Base-by-base conservation (phyloP, 768 basidiomycete species). In the Lactarius deliciosus region DNA sequence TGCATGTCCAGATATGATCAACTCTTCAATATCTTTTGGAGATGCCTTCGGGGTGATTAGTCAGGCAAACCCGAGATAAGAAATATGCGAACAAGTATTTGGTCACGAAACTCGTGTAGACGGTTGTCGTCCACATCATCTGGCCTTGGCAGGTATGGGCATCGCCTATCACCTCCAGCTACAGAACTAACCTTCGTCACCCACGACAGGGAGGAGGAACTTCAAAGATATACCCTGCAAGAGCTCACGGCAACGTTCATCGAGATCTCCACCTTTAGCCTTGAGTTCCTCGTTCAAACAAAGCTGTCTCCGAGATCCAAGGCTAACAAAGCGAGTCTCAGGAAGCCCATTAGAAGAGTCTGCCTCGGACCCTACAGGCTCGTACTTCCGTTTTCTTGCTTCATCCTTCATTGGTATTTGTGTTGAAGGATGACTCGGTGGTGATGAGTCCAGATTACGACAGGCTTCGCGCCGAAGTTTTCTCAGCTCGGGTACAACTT, bases 11-110 rank as follows among this genome's bases (percentile, higher is more conserved):
- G 87, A 78, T 9, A 75, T 75, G 8, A 92, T 91, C 18, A 98
- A 83, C 70, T 98, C 96, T 75, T 98, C 96, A 5, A 99, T 97
- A 69, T 97, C 96, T 74, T 92, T 93, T 0, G 95, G 92, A 2
- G 84, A 82, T 0, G 95, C 92, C 95, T 96, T 60, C 25, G 22
- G 22, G 8, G 59, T 60, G 30, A 62, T 55, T 58, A 34, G 64
- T 58, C 25, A 60, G 16, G 6, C 10, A 36, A 55, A 63, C 11
- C 34, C n/a, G 28, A 60, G 41, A 38, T 13, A 5, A 34, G n/a
- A 61, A n/a, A 43, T 43, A 63, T 25, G 76, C 81, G 61, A 73
- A 90, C 95, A 72, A 97, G 77, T 34, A 96, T 88, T 73, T 94
- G 89, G 74, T 97, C 96, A 59, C 94, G 83, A 68, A 96, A 85